Evolutionary conservation across 495 filamentous ascomycete genomes (phyloP), one percentile per base, ranked within the genome.

Genomic region (Trichoderma erinaceum): DNA sequence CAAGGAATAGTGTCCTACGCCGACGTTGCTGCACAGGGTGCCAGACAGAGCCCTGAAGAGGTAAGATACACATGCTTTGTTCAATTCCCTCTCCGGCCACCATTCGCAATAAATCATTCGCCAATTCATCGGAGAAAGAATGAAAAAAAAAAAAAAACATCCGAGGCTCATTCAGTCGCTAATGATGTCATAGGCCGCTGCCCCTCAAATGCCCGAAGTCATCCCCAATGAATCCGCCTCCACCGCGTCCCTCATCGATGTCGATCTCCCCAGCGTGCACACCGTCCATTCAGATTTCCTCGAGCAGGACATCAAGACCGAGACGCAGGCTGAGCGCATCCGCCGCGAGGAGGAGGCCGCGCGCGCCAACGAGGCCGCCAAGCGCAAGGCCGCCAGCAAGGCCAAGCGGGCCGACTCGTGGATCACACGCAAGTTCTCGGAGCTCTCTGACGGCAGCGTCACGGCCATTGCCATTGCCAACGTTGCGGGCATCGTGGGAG

Each of bases 31-130:
- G 86, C 89, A 48, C 88, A 86, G 71, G 90, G 91, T 48, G 87
- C 89, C 29, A 88, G 86, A 77, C 89, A 91, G 76, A 79, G 85
- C 56, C 83, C 88, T n/a, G 81, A 88, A 76, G 88, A 91, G 75
- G 89, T 91, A 80, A 74, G 83, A 66, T 0, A 41, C 66, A 64
- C 23, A 64, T 10, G 13, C 4, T 3, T 32, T 12, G 0, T 38
- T 44, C 8, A 41, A 11, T 27, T 44, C 4, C 35, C 18, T 43
- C 32, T 35, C 12, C 32, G n/a, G 21, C 56, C 23, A 5, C 32
- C 16, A 23, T 25, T 27, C 21, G 38, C 44, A 48, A 48, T 48
- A 48, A 6, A 48, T 0, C 5, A 48, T 11, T 38, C 7, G 35
- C 13, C 44, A 48, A 48, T 16, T 48, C n/a, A 2, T 0, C 23